Percentiles rank a stretch among this genome's conserved stretches.
Conservation (phyloP, 1,139 yeast genomes). For the Taphrina betulina region DNA sequence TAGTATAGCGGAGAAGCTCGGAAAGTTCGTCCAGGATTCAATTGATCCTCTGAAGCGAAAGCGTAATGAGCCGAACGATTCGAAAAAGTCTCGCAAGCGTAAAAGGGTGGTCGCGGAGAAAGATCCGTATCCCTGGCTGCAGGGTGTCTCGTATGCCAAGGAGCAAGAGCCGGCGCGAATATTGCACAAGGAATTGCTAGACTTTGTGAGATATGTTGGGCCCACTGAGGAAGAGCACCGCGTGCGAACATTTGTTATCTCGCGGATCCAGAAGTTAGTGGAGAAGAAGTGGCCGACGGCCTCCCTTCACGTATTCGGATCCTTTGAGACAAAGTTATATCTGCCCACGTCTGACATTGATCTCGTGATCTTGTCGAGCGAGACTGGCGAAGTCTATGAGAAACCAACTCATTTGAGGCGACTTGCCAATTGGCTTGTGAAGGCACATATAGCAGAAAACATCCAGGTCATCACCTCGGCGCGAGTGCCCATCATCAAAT, state of each 20-base stretch:
- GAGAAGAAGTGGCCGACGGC: slow-evolving; percentile 73
- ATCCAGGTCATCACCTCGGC: slow-evolving; percentile 90
- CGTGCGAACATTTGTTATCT: slow-evolving; percentile 66
- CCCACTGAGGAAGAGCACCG: slow-evolving; percentile 77
- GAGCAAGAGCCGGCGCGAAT: slow-evolving; percentile 43
- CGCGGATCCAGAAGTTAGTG: slow-evolving; percentile 59
- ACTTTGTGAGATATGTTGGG: slow-evolving; percentile 80
- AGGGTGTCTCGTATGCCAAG: slow-evolving; percentile 36
- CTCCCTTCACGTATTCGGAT: slow-evolving; percentile 85
- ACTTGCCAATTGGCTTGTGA: slow-evolving; percentile 67
- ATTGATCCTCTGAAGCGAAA: slow-evolving; percentile 35
- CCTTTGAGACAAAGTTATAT: slow-evolving; percentile 90
- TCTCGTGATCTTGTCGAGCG: slow-evolving; percentile 64
- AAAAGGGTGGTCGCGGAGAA: slow-evolving; percentile 38
- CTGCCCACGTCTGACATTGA: slow-evolving; percentile 97
- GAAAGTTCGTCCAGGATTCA: slow-evolving; percentile 25
- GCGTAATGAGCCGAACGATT: slow-evolving; percentile 40
- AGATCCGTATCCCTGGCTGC: slow-evolving; percentile 37
- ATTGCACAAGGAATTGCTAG: slow-evolving; percentile 83
- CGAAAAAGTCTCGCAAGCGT: slow-evolving; percentile 41
- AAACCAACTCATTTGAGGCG: slow-evolving; percentile 68
- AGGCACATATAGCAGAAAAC: slow-evolving; percentile 61
- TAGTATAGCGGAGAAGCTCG: slow-evolving; percentile 30
- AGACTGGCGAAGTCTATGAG: slow-evolving; percentile 56
- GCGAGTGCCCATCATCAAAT: slow-evolving; percentile 92